Evolutionary conservation across 2,329 filamentous ascomycete species (phyloP).

Genomic region (Zelopaecilomyces penicillatus): DNA sequence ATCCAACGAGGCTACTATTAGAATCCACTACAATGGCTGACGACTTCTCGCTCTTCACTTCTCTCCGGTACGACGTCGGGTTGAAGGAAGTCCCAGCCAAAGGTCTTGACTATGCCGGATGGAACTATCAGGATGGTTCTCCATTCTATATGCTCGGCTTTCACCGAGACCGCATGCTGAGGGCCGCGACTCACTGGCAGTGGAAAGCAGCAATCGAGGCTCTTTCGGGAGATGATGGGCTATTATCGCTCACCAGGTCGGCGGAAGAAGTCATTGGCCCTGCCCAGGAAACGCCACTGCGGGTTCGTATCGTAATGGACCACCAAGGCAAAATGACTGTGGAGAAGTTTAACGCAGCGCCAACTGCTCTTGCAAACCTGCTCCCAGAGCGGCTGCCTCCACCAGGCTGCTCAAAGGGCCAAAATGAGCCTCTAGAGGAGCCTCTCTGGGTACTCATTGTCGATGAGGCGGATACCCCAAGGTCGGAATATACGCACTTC

Average conservation of each 20-base stretch:
- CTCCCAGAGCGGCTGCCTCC: conserved; percentile 49
- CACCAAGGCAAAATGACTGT: conserved; percentile 38
- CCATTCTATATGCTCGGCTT: conserved; percentile 72
- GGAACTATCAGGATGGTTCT: conserved; percentile 45
- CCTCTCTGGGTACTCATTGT: conserved; percentile 35
- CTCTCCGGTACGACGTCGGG: conserved; percentile 60
- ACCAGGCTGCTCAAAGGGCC: conserved; percentile 22
- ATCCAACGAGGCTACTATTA: too few species aligned
- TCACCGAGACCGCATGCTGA: conserved; percentile 71
- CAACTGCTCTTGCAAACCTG: conserved; percentile 41
- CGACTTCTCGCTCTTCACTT: conserved; percentile 58
- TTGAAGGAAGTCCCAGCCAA: conserved; percentile 38
- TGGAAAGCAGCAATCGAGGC: conserved; percentile 40
- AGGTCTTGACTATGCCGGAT: conserved; percentile 35
- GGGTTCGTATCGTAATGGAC: conserved; percentile 49
- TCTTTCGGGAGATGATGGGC: conserved; percentile 38
- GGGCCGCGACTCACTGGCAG: conserved; percentile 47
- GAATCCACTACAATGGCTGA: conserved; percentile 22
- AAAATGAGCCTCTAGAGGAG: conserved; percentile 17
- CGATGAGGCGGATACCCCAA: conserved; percentile 31
- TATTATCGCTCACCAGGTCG: conserved; percentile 29
- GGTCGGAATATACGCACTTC: conserved; percentile 65
- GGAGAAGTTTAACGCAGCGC: conserved; percentile 27
- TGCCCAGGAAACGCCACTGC: conserved; percentile 27
- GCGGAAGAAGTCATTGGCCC: conserved; percentile 28